Evolutionary conservation across 2,329 filamentous ascomycete genomes (phyloP), one percentile per base, ranked within the genome.

Genomic region (Sphaerulina musiva): DNA sequence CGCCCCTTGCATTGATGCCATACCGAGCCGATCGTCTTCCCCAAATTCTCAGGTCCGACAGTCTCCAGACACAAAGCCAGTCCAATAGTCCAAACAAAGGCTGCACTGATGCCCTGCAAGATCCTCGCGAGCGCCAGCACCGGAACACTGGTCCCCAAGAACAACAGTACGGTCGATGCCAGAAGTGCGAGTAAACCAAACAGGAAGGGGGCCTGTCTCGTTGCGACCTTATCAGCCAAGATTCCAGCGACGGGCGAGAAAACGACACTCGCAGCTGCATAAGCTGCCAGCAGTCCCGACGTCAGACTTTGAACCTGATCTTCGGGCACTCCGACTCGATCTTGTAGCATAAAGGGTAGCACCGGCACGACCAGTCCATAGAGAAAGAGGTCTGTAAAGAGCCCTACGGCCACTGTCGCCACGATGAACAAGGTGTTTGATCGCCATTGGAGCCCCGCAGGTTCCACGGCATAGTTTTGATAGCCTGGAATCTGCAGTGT

Each of bases 311-410:
- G 80, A 14, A 81, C 69, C 46, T 78, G 67, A 5, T 72, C 62
- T 6, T 75, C 64, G 0, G 78, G 76, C 6, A 81, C 57, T 1
- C 72, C 62, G 17, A 83, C 68, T 4, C 79, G 73, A 51, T 79
- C 74, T 45, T 73, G 64, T 1, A 83, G 74, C 69, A 83, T 74
- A 58, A 79, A 83, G 0, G 80, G 80, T 1, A 83, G 68, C 7
- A 82, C 75, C 0, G 81, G 80, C 0, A 83, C 79, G 12, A 83
- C 72, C 2, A 83, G 70, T 1, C 78, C 78, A 62, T 83, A 83
- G 1, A 83, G 72, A 64, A 83, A 83, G 10, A 83, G 68, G 62
- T 83, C 80, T 0, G 78, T 79, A 62, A 81, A 82, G 1, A 80
- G 73, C 42, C 76, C 78, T 17, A 80, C 68, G 3, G 73, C 76